phyloP scores from a whole-genome alignment of 2,329 filamentous ascomycete species.

The Arthroderma sp. region DNA sequence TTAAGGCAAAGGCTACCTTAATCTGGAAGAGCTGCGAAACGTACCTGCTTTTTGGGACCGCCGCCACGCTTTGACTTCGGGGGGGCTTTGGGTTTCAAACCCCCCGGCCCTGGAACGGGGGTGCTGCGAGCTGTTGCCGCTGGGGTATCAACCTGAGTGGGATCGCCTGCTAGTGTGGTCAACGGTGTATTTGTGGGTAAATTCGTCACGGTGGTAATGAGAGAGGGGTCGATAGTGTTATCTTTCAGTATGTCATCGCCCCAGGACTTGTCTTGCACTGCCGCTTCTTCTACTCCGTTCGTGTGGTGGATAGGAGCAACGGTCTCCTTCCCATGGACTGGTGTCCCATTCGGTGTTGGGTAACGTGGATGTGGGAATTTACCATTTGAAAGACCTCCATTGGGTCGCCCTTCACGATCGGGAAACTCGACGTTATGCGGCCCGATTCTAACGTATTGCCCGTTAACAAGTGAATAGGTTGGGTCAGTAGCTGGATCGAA shows the following conservation, averaged over 20 bases:
- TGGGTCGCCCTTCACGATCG: background rate
- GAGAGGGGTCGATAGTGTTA: background rate
- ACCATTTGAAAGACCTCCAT: background rate
- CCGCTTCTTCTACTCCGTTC: background rate
- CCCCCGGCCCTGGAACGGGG: background rate
- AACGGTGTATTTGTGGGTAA: too few relatives aligned
- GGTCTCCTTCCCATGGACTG: background rate
- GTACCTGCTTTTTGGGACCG: constrained; percentile 4
- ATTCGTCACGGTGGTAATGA: background rate
- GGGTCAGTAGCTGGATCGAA: background rate
- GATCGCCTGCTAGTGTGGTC: background rate
- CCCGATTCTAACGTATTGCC: background rate
- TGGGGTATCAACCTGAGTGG: background rate
- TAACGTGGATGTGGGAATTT: background rate
- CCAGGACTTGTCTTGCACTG: background rate
- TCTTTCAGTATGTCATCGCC: background rate
- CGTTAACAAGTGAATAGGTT: background rate
- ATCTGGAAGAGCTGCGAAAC: background rate
- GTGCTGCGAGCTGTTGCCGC: background rate
- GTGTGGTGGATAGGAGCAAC: background rate
- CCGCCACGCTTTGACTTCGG: background rate
- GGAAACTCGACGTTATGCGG: background rate
- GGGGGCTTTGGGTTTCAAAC: background rate
- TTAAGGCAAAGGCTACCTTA: background rate
- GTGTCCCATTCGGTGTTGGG: background rate